These are phyloP conservation scores for Fomitiporia mediterranea DNA, from an alignment of 1,284 basidiomycete genomes.

Conservation along the genomic window DNA sequence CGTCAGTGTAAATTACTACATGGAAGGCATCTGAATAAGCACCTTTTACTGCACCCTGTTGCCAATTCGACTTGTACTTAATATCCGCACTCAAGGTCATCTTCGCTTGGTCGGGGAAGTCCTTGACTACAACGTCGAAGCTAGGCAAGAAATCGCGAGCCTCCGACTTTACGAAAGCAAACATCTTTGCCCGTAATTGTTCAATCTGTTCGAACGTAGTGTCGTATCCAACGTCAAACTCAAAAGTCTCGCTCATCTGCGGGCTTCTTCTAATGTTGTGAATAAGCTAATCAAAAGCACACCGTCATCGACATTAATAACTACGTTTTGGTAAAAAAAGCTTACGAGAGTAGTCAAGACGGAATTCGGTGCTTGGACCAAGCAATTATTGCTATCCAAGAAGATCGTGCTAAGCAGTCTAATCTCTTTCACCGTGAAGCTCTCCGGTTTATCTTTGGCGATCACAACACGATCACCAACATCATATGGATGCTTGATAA, in stretches of 20 bases:
- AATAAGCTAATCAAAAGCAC: conserved; percentile 47
- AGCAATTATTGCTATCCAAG: conserved; percentile 53
- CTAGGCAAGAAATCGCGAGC: conserved; percentile 67
- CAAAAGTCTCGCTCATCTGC: conserved; percentile 75
- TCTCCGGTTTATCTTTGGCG: conserved; percentile 39
- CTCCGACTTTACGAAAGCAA: conserved; percentile 70
- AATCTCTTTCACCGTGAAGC: conserved; percentile 86
- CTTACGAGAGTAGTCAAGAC: conserved; percentile 63
- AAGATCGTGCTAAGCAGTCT: conserved; percentile 77
- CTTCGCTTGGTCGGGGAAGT: conserved; percentile 80
- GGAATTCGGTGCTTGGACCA: conserved; percentile 67
- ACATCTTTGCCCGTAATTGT: conserved; percentile 74
- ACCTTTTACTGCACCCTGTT: conserved; percentile 77
- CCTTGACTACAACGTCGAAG: conserved; percentile 69
- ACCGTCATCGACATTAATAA: no score
- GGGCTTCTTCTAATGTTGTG: conserved; percentile 69
- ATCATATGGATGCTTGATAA: conserved; percentile 85
- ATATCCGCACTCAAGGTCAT: conserved; percentile 80
- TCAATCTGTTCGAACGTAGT: conserved; percentile 86
- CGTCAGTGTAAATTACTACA: conserved; percentile 1
- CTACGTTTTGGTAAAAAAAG: conserved; percentile 19
- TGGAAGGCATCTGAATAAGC: no score
- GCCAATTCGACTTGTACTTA: conserved; percentile 89
- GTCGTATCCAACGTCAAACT: conserved; percentile 76
- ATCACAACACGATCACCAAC: conserved; percentile 77